A percentile compares a stretch with the other conserved stretches of the same genome.
Evolutionary conservation across 352 stramenopile genomes (phyloP).

Genomic region (Thraustotheca clavata): DNA sequence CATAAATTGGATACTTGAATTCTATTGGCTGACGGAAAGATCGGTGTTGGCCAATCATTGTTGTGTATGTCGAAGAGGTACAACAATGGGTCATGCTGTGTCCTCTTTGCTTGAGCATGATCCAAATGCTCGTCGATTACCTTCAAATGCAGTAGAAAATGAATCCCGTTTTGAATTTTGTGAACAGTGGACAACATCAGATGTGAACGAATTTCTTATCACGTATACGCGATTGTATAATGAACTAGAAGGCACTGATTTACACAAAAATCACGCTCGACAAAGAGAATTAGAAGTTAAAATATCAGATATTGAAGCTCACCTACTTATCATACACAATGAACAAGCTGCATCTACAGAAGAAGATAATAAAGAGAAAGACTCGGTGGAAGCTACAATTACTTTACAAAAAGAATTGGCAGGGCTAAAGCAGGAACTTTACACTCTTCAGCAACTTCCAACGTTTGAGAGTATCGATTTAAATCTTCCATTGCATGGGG

Average conservation of each 20-base stretch:
- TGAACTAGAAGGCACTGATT: not conserved
- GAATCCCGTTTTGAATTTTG: constrained; percentile 7
- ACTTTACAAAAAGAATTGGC: constrained; percentile 28
- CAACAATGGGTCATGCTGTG: constrained; percentile 9
- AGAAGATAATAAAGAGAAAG: not conserved
- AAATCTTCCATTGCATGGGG: constrained; percentile 37
- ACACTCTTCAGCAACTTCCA: constrained; percentile 38
- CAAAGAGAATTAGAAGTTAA: not conserved
- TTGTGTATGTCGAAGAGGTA: too few species aligned
- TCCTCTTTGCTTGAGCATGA: constrained; percentile 7
- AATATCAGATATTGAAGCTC: not conserved
- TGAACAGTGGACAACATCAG: not conserved
- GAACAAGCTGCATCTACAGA: not conserved
- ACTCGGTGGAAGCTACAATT: constrained; percentile 21
- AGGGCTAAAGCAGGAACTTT: too few species aligned
- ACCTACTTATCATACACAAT: not conserved
- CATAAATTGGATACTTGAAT: too few species aligned
- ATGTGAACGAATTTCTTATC: constrained; percentile 1
- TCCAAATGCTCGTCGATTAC: not conserved
- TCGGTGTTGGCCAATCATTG: too few species aligned
- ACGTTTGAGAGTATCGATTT: constrained; percentile 53
- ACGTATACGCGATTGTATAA: not conserved
- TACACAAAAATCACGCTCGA: not conserved
- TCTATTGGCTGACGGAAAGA: too few species aligned
- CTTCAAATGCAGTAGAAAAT: constrained; percentile 4